These are phyloP conservation scores for Hyaloscypha hepaticicola DNA, from an alignment of 495 filamentous ascomycete genomes.

Conservation along the genomic window DNA sequence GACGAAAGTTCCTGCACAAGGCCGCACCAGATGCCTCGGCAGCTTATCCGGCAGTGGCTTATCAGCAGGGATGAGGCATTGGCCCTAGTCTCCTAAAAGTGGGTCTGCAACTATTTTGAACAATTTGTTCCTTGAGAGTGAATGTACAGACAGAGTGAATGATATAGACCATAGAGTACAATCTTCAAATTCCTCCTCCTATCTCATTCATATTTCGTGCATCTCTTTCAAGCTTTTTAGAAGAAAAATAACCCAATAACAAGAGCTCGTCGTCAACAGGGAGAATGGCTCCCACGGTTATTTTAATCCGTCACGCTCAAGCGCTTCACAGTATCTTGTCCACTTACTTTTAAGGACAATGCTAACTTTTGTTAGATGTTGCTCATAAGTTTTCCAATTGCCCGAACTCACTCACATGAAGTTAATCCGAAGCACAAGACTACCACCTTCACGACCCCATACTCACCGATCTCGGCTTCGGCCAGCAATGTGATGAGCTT, in stretches of 20 bases:
- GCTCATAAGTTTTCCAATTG: constrained; percentile 26
- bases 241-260: too few relatives aligned
- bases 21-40: neutral
- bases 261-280: too few relatives aligned
- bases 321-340: constrained; percentile 48
- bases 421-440: constrained; percentile 40
- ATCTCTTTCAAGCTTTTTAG: too few relatives aligned
- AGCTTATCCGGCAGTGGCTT: neutral
- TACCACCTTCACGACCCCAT: constrained; percentile 53
- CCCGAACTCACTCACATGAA: constrained; percentile 1
- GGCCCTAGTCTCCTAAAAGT: neutral
- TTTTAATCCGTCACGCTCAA: constrained; percentile 59
- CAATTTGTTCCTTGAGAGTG: too few relatives aligned
- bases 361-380: constrained; percentile 31
- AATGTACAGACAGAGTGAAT: neutral
- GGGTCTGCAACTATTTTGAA: neutral
- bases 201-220: neutral
- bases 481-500: constrained; percentile 49
- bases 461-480: constrained; percentile 52
- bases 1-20: neutral
- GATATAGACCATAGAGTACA: neutral
- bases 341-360: constrained; percentile 3
- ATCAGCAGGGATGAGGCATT: neutral
- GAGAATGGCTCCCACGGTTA: constrained; percentile 56
- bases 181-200: neutral